Evolutionary conservation across 2,329 filamentous ascomycete genomes (phyloP).

Genomic region (Trichophyton simii): DNA sequence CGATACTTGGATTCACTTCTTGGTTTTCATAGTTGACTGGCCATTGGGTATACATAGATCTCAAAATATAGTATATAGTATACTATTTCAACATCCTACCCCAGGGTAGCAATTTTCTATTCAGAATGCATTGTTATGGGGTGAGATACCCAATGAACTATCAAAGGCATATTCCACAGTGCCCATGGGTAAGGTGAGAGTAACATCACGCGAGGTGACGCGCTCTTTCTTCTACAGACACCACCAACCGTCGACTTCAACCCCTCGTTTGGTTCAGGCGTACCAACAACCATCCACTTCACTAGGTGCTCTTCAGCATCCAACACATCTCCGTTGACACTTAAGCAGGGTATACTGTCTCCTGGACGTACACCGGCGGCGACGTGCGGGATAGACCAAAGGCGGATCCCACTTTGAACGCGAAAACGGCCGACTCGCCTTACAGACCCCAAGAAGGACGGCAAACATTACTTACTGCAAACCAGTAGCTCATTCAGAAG

Average conservation of each 20-base stretch:
- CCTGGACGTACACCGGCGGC: not conserved
- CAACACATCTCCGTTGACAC: not conserved
- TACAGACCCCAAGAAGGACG: too few relatives aligned
- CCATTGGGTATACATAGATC: not conserved
- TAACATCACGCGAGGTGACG: not conserved
- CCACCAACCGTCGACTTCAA: too few relatives aligned
- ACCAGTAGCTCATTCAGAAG: not conserved
- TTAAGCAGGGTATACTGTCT: not conserved
- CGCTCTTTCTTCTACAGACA: not conserved
- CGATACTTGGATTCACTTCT: not conserved
- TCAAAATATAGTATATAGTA: too few relatives aligned
- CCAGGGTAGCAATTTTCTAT: too few relatives aligned
- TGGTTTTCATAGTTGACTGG: not conserved
- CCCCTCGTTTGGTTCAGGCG: not conserved
- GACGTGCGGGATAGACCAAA: too few relatives aligned
- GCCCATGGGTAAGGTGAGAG: not conserved
- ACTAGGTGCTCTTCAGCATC: not conserved
- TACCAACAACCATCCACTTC: not conserved
- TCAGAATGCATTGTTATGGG: too few relatives aligned
- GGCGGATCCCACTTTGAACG: not conserved
- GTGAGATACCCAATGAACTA: too few relatives aligned
- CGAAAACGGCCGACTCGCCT: not conserved
- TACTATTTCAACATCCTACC: too few relatives aligned
- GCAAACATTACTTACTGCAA: not conserved
- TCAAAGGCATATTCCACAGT: not conserved